phyloP scores from a whole-genome alignment of 768 basidiomycete genomes.

The Gloeophyllum trabeum region DNA sequence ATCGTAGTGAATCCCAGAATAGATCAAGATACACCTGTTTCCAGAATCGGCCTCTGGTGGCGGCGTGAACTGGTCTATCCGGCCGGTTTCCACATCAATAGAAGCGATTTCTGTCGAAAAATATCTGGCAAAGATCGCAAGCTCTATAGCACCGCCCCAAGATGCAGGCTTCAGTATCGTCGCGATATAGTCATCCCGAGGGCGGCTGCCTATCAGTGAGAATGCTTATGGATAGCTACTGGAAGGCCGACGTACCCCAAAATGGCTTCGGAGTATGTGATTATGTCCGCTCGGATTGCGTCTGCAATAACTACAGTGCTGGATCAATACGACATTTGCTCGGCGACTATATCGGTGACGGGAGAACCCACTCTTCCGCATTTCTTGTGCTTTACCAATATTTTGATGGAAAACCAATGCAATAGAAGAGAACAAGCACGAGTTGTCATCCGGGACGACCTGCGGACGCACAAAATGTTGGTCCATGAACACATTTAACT shows the following conservation, averaged over 20 bases:
- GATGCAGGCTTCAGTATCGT: constrained; percentile 71
- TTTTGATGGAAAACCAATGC: constrained; percentile 81
- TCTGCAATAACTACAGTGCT: constrained; percentile 61
- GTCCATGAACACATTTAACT: background rate
- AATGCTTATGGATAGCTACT: background rate
- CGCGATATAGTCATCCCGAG: constrained; percentile 59
- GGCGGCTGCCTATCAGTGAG: constrained; percentile 28
- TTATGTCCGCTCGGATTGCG: constrained; percentile 60
- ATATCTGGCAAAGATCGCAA: constrained; percentile 73
- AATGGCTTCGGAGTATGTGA: constrained; percentile 74
- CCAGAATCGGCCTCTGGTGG: constrained; percentile 26
- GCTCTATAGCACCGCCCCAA: constrained; percentile 97
- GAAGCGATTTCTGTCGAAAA: constrained; percentile 81
- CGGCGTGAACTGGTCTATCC: constrained; percentile 74
- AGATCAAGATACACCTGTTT: constrained; percentile 50
- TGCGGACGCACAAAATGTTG: too few species aligned
- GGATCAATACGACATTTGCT: background rate
- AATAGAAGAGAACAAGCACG: constrained; percentile 84
- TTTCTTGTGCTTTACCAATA: constrained; percentile 51
- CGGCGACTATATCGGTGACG: background rate
- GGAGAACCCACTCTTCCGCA: constrained; percentile 56
- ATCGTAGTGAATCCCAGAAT: constrained; percentile 97
- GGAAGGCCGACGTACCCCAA: constrained; percentile 47
- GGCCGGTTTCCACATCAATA: constrained; percentile 86
- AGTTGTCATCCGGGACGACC: constrained; percentile 96